Evolutionary conservation across 2,329 filamentous ascomycete genomes (phyloP).

Genomic region (Alternaria consortialis): DNA sequence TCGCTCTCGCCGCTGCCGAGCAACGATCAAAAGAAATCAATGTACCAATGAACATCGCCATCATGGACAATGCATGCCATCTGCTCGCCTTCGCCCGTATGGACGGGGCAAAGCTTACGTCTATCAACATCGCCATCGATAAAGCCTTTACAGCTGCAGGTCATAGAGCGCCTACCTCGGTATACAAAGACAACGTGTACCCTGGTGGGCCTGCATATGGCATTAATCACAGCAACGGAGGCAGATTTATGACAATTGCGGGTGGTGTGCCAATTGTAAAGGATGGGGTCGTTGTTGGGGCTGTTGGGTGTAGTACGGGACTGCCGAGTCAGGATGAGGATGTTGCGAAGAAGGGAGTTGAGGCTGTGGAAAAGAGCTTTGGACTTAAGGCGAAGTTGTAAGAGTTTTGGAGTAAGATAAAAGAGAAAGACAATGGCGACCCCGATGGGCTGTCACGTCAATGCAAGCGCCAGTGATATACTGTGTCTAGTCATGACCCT

Average conservation of each 20-base stretch:
- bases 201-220: conserved; percentile 63
- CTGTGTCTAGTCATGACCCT: background rate
- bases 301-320: conserved; percentile 64
- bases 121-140: conserved; percentile 69
- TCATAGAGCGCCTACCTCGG: conserved; percentile 61
- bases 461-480: background rate
- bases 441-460: background rate
- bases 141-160: conserved; percentile 67
- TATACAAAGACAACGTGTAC: conserved; percentile 63
- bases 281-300: conserved; percentile 61
- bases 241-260: conserved; percentile 63
- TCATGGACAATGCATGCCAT: conserved; percentile 57
- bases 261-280: conserved; percentile 62
- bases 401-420: background rate
- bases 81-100: conserved; percentile 60
- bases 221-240: conserved; percentile 62
- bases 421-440: background rate
- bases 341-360: conserved; percentile 62
- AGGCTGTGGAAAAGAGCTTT: conserved; percentile 55
- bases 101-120: conserved; percentile 60
- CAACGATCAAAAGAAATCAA: conserved; percentile 47
- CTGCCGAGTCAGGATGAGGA: conserved; percentile 64
- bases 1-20: conserved; percentile 49
- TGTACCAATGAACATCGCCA: conserved; percentile 60
- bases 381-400: conserved; percentile 53